A percentile compares a stretch with the other conserved stretches of the same genome.
Evolutionary conservation across 106 monocot species (phyloP).

Genomic region (Narthecium ossifragum): DNA sequence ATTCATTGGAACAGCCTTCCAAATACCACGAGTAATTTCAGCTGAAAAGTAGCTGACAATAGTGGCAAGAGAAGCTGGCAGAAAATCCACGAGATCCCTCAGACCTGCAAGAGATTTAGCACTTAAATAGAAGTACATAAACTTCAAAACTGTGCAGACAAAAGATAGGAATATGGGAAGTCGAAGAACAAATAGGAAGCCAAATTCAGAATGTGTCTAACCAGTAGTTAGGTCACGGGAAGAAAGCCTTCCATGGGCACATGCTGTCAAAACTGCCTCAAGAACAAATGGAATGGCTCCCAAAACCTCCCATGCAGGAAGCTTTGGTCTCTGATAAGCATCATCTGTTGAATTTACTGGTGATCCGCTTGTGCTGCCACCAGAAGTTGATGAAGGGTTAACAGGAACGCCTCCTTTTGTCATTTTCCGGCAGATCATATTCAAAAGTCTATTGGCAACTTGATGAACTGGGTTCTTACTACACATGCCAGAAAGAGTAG

Average conservation of each 20-base stretch:
- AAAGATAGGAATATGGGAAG: neutral
- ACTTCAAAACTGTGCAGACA: neutral
- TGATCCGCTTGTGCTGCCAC: constrained; percentile 47
- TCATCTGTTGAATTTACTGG: constrained; percentile 41
- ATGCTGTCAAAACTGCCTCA: constrained; percentile 78
- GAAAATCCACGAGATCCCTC: constrained; percentile 71
- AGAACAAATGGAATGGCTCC: constrained; percentile 92
- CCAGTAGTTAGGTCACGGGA: constrained; percentile 90
- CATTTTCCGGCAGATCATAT: constrained; percentile 80
- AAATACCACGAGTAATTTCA: constrained; percentile 91
- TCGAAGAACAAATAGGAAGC: neutral
- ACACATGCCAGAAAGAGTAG: constrained; percentile 61
- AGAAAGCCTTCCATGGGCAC: constrained; percentile 82
- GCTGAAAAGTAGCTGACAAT: constrained; percentile 85
- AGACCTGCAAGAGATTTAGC: constrained; percentile 25
- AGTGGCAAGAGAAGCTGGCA: constrained; percentile 81
- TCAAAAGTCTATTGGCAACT: constrained; percentile 71
- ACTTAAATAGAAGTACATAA: neutral
- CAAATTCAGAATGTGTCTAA: constrained; percentile 13
- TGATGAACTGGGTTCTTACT: constrained; percentile 69
- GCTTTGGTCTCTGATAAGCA: constrained; percentile 29
- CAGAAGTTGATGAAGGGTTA: constrained; percentile 45
- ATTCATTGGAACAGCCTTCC: constrained; percentile 85
- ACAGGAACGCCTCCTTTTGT: constrained; percentile 30
- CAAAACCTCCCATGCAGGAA: constrained; percentile 90